A percentile compares a stretch with the other conserved stretches of the same genome.
Conservation (phyloP, 306 rosid genomes). For the Medicago lupulina region DNA sequence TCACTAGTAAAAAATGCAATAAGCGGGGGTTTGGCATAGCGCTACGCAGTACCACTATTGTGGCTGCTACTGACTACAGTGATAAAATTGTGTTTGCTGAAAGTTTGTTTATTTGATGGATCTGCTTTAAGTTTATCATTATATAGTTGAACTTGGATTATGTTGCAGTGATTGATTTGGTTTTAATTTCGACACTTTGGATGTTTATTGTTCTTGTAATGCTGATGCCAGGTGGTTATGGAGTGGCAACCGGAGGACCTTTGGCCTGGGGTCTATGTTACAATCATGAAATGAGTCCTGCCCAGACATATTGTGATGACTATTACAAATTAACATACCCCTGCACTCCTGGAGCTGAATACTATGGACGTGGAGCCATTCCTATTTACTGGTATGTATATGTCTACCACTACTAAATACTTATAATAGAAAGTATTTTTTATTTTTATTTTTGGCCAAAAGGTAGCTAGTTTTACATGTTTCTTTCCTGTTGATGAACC, state of each 20-base stretch:
- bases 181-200: slow-evolving; percentile 9
- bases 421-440: not conserved
- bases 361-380: slow-evolving; percentile 98
- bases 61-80: too few species aligned
- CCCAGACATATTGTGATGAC: slow-evolving; percentile 86
- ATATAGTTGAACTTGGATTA: not conserved
- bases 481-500: slow-evolving; percentile 11
- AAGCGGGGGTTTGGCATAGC: too few species aligned
- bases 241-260: slow-evolving; percentile 98
- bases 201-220: slow-evolving; percentile 32
- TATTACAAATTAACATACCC: slow-evolving; percentile 82
- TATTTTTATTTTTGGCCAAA: slow-evolving; percentile 11
- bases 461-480: slow-evolving; percentile 2
- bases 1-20: too few species aligned
- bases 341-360: slow-evolving; percentile 85
- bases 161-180: slow-evolving; percentile 12
- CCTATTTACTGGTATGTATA: slow-evolving; percentile 84
- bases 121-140: slow-evolving; percentile 27
- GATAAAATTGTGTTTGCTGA: too few species aligned
- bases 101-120: not conserved
- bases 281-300: slow-evolving; percentile 95
- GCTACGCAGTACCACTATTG: too few species aligned
- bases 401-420: not conserved
- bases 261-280: slow-evolving; percentile 94
- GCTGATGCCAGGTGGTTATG: slow-evolving; percentile 82